These are phyloP conservation scores for Fragilariopsis cylindrus DNA, from an alignment of 108 stramenopile genomes.

Conservation along the genomic window DNA sequence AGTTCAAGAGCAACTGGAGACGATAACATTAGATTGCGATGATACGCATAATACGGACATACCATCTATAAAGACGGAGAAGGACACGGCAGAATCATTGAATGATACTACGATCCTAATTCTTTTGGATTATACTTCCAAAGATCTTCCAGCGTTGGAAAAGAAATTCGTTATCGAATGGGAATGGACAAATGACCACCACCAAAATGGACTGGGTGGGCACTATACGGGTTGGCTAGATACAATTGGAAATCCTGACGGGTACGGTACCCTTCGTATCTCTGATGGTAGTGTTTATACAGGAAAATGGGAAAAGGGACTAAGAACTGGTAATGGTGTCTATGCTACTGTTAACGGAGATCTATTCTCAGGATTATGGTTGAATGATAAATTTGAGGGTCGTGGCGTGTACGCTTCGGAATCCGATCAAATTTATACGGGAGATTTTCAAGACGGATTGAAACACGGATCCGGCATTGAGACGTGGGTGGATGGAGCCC, in stretches of 20 bases:
- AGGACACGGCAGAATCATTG: background rate
- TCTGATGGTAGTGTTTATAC: conserved; percentile 47
- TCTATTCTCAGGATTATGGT: conserved; percentile 39
- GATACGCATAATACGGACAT: background rate
- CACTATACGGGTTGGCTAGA: conserved; percentile 48
- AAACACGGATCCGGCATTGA: conserved; percentile 46
- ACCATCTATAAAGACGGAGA: background rate
- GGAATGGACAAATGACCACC: conserved; percentile 24
- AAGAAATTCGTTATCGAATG: conserved; percentile 33
- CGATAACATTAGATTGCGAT: background rate
- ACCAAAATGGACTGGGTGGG: conserved; percentile 20
- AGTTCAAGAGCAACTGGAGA: conserved; percentile 18
- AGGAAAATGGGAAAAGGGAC: conserved; percentile 43
- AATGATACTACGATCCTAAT: background rate
- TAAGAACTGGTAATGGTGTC: conserved; percentile 42
- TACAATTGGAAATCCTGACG: conserved; percentile 41
- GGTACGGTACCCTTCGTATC: conserved; percentile 42
- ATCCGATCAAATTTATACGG: conserved; percentile 46
- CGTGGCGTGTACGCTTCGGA: conserved; percentile 39
- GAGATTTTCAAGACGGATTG: conserved; percentile 35
- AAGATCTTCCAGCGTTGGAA: background rate
- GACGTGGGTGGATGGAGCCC: conserved; percentile 44
- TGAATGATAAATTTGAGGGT: conserved; percentile 38
- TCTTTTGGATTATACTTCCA: conserved; percentile 11
- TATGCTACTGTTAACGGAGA: conserved; percentile 46